Evolutionary conservation across 805 yeast species (phyloP).

Genomic region (Clavispora carvajalis): DNA sequence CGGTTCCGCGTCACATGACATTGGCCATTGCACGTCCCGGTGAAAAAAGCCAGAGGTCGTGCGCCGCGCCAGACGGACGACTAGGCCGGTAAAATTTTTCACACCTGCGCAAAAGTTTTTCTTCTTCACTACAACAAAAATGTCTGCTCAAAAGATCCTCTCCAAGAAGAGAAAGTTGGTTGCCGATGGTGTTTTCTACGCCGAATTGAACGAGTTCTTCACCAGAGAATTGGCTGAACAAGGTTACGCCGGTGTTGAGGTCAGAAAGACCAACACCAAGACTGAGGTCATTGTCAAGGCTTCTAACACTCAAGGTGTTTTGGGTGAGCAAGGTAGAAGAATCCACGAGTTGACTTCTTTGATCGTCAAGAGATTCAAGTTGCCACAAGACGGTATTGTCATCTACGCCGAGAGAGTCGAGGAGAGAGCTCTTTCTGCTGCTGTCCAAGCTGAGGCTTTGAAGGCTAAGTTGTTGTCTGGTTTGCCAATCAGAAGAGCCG

Average conservation of each 20-base stretch:
- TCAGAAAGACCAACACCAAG: conserved; percentile 96
- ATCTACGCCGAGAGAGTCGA: conserved; percentile 98
- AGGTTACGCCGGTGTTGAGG: conserved; percentile 99
- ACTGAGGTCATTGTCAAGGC: conserved; percentile 99
- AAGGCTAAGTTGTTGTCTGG: conserved; percentile 97
- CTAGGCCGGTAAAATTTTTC: conserved; percentile 4
- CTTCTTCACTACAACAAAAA: conserved; percentile 11
- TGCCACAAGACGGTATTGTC: conserved; percentile 87
- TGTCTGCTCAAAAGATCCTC: conserved; percentile 43
- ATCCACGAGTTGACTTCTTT: conserved; percentile 97
- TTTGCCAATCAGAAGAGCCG: conserved; percentile 99
- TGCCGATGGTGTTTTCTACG: conserved; percentile 99
- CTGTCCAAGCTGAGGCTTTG: conserved; percentile 99
- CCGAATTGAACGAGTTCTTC: conserved; percentile 99
- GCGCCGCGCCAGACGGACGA: conserved; percentile 1
- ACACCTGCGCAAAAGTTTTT: neutral
- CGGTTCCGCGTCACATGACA: neutral
- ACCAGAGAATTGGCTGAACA: conserved; percentile 99
- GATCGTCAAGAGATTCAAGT: conserved; percentile 97
- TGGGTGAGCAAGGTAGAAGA: conserved; percentile 99
- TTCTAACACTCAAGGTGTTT: conserved; percentile 96
- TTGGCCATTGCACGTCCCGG: neutral
- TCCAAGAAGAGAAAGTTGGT: conserved; percentile 99
- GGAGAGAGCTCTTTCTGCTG: conserved; percentile 99
- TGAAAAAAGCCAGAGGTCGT: neutral